phyloP scores from a whole-genome alignment of 176 grass and related monocot genomes.

The Oryza meyeriana region DNA sequence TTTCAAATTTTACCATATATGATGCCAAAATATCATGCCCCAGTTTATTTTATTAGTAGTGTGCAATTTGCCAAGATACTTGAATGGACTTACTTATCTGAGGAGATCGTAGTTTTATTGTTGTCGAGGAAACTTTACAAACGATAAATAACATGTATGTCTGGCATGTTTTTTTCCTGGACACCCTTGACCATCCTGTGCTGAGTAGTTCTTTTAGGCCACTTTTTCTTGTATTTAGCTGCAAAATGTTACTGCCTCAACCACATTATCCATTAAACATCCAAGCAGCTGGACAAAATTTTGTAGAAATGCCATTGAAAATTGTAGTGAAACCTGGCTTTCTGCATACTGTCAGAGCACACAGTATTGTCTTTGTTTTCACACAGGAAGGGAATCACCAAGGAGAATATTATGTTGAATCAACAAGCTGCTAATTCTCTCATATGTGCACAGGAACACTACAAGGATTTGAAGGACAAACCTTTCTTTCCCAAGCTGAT shows the following conservation, averaged over 20 bases:
- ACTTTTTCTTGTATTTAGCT: neutral
- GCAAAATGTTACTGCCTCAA: neutral
- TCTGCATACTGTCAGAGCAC: neutral
- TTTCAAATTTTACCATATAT: neutral
- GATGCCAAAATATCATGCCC: constrained; percentile 13
- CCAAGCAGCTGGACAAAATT: neutral
- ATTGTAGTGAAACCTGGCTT: neutral
- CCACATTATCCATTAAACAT: neutral
- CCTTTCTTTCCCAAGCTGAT: constrained; percentile 81
- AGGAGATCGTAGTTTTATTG: neutral
- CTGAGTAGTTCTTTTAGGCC: neutral
- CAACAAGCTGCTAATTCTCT: neutral
- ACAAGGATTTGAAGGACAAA: constrained; percentile 87
- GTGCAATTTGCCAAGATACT: neutral
- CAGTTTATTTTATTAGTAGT: neutral
- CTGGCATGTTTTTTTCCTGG: neutral
- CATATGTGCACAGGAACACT: constrained; percentile 72
- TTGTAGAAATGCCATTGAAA: neutral
- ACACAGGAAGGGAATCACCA: neutral
- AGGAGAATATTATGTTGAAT: neutral
- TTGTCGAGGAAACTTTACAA: neutral
- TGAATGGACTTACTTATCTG: neutral
- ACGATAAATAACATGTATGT: neutral
- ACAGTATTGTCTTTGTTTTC: neutral
- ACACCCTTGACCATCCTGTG: neutral